phyloP scores from a whole-genome alignment of 2,329 filamentous ascomycete genomes.

The Chalaropsis thielavioides region DNA sequence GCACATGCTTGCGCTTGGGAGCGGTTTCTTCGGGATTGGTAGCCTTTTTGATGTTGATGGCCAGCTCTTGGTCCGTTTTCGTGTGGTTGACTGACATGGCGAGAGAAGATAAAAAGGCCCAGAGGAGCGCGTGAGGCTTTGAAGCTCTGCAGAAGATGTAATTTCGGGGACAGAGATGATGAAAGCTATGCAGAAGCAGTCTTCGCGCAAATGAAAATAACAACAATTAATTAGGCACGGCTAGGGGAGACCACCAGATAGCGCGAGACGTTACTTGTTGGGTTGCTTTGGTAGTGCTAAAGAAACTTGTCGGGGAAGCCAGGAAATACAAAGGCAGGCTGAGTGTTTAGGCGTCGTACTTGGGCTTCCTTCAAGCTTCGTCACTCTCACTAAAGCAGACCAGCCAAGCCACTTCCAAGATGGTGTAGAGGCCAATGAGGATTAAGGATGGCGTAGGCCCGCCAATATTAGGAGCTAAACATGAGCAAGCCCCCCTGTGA shows the following conservation, averaged over 20 bases:
- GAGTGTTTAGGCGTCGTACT: not conserved
- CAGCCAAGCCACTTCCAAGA: not conserved
- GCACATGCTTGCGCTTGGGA: constrained; percentile 80
- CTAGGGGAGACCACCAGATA: not conserved
- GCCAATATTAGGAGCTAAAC: not conserved
- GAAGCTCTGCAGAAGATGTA: not conserved
- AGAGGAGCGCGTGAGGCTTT: not conserved
- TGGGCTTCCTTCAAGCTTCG: not conserved
- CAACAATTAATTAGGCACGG: not conserved
- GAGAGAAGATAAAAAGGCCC: not conserved
- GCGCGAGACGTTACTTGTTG: not conserved
- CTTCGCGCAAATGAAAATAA: not conserved
- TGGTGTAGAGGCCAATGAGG: not conserved
- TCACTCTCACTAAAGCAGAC: not conserved
- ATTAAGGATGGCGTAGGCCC: not conserved
- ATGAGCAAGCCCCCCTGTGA: not conserved
- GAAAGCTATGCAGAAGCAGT: not conserved
- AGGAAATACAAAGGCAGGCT: not conserved
- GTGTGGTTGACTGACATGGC: constrained; percentile 16
- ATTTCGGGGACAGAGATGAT: not conserved
- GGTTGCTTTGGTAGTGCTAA: not conserved
- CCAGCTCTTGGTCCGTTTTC: constrained; percentile 54
- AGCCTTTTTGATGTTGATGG: constrained; percentile 56
- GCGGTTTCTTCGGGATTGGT: constrained; percentile 54
- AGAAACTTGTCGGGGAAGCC: not conserved